These are phyloP conservation scores for Ophiorrhiza pumila DNA, from an alignment of 257 asterid species.

Conservation along the genomic window DNA sequence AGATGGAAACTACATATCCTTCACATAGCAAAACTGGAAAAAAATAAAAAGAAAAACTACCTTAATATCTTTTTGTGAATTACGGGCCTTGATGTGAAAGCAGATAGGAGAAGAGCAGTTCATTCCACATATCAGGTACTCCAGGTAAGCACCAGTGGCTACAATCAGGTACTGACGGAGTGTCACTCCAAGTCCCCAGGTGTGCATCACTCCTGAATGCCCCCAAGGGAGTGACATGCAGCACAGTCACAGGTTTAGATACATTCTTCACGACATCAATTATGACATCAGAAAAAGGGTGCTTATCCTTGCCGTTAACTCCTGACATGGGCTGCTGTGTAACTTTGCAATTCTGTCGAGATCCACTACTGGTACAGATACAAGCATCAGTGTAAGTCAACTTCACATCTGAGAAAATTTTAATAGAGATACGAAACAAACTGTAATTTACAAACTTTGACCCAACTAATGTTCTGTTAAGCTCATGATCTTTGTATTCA, in stretches of 20 bases:
- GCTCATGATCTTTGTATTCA: background rate
- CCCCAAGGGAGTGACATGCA: conserved; percentile 79
- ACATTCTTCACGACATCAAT: conserved; percentile 37
- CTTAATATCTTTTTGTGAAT: conserved; percentile 21
- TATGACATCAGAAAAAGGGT: conserved; percentile 56
- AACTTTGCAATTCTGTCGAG: conserved; percentile 62
- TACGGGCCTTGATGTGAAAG: conserved; percentile 26
- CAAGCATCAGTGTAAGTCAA: conserved; percentile 15
- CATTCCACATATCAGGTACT: conserved; percentile 87
- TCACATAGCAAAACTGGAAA: background rate
- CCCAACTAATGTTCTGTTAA: background rate
- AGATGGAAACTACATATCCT: background rate
- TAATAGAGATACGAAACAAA: background rate
- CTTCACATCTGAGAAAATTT: background rate
- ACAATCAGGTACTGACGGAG: conserved; percentile 78
- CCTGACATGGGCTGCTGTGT: conserved; percentile 49
- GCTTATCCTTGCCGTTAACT: conserved; percentile 41
- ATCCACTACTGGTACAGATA: conserved; percentile 38
- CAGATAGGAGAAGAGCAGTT: conserved; percentile 54
- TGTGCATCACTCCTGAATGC: conserved; percentile 73
- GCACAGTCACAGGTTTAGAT: conserved; percentile 47
- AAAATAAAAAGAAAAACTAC: background rate
- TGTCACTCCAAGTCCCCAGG: conserved; percentile 75
- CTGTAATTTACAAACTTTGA: background rate
- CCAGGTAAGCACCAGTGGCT: conserved; percentile 99